Evolutionary conservation across 257 asterid species (phyloP).

Genomic region (Fraxinus cuspidata): DNA sequence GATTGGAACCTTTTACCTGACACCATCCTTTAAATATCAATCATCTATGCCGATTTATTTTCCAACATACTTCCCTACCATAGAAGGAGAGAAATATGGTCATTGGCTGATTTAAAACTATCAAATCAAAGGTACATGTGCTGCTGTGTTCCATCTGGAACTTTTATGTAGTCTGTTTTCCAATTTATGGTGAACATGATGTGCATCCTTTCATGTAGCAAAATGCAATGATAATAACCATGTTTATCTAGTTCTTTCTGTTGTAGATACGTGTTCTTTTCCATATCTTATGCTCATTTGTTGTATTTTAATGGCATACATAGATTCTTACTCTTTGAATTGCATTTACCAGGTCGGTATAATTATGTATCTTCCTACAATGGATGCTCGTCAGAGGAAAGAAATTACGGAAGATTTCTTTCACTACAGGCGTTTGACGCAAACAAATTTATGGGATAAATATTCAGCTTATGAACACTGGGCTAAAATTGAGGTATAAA

Average conservation of each 20-base stretch:
- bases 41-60: background rate
- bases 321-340: slow-evolving; percentile 13
- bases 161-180: background rate
- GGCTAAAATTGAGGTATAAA: slow-evolving; percentile 94
- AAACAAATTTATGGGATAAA: slow-evolving; percentile 68
- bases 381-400: slow-evolving; percentile 83
- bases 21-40: background rate
- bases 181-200: background rate
- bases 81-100: background rate
- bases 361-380: slow-evolving; percentile 96
- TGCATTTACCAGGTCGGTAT: slow-evolving; percentile 74
- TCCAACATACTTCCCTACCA: background rate
- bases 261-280: too few species aligned
- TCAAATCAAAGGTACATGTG: background rate
- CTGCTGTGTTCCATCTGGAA: background rate
- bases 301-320: background rate
- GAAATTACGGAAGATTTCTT: slow-evolving; percentile 86
- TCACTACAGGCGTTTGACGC: slow-evolving; percentile 77
- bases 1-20: background rate
- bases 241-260: background rate
- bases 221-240: background rate
- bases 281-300: background rate
- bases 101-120: background rate
- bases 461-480: slow-evolving; percentile 91
- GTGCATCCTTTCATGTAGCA: background rate